A percentile compares a stretch with the other conserved stretches of the same genome.
phyloP scores from a whole-genome alignment of 169 alveolate genomes.

The Fabrea salina region DNA sequence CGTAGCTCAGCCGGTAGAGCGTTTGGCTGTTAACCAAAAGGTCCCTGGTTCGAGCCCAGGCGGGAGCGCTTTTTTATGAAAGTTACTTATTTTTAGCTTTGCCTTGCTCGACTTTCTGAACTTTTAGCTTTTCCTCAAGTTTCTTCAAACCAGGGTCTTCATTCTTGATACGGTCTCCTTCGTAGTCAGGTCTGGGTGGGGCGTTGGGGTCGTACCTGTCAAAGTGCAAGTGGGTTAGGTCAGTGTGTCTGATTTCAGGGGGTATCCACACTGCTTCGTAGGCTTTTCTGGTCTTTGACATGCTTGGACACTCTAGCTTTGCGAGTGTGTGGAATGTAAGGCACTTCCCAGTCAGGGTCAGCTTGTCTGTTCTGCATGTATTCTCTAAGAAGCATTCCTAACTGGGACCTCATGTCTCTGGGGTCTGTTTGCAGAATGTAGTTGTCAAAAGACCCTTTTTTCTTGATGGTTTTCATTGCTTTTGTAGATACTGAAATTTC shows the following conservation, averaged over 20 bases:
- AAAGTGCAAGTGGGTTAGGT: background rate
- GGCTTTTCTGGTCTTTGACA: background rate
- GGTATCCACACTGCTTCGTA: slow-evolving; percentile 4
- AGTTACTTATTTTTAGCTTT: too few relatives aligned
- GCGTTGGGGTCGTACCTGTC: background rate
- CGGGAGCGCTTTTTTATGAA: slow-evolving; percentile 49
- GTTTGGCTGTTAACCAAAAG: slow-evolving; percentile 66
- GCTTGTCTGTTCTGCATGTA: slow-evolving; percentile 1
- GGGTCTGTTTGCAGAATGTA: slow-evolving; percentile 3
- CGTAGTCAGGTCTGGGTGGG: background rate
- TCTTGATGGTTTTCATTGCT: background rate
- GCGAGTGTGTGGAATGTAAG: slow-evolving; percentile 2
- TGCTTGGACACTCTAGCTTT: background rate
- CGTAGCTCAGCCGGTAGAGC: slow-evolving; percentile 69
- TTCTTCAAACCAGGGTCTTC: too few relatives aligned
- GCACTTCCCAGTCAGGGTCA: slow-evolving; percentile 27
- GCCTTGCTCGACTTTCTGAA: too few relatives aligned
- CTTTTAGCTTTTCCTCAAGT: too few relatives aligned
- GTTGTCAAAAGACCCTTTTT: background rate
- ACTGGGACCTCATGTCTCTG: background rate
- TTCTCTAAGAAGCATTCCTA: background rate
- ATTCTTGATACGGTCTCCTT: too few relatives aligned
- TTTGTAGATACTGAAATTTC: background rate
- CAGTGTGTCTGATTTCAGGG: background rate
- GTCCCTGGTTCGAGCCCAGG: slow-evolving; percentile 70